Percentiles rank a stretch among this genome's conserved stretches.
phyloP scores from a whole-genome alignment of 1,139 yeast species.

The Debaryomyces psychrophilus region DNA sequence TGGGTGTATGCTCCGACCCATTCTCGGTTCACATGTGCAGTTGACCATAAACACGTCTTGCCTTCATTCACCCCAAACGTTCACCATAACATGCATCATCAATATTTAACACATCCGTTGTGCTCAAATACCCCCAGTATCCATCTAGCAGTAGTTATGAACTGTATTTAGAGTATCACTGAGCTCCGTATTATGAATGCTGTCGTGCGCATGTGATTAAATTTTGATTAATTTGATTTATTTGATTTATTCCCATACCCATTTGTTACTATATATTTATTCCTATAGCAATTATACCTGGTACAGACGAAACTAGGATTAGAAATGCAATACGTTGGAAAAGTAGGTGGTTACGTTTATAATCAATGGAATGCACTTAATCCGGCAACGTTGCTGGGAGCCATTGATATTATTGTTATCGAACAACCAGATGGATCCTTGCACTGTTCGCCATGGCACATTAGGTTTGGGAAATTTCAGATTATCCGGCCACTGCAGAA shows the following conservation, averaged over 20 bases:
- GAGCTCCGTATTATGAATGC: background rate
- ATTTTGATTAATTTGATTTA: background rate
- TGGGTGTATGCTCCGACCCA: no score
- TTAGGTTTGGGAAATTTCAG: constrained; percentile 92
- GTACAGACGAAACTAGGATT: constrained; percentile 1
- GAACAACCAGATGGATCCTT: constrained; percentile 83
- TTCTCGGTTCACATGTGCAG: no score
- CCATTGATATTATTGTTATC: constrained; percentile 95
- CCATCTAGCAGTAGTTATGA: background rate
- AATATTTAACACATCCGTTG: no score
- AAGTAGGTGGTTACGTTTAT: constrained; percentile 92
- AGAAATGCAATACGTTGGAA: constrained; percentile 90
- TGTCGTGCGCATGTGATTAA: constrained; percentile 6
- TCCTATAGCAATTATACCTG: background rate
- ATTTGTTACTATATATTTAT: background rate
- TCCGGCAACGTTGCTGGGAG: constrained; percentile 96
- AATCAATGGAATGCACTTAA: constrained; percentile 97
- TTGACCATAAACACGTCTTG: no score
- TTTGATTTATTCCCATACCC: constrained; percentile 1
- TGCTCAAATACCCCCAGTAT: background rate
- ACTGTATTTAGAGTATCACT: background rate
- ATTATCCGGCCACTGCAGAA: constrained; percentile 94
- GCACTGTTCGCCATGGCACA: constrained; percentile 95
- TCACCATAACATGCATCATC: no score
- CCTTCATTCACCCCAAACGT: no score